Evolutionary conservation across 495 filamentous ascomycete genomes (phyloP), one percentile per base, ranked within the genome.

Genomic region (Venustampulla echinocandica): DNA sequence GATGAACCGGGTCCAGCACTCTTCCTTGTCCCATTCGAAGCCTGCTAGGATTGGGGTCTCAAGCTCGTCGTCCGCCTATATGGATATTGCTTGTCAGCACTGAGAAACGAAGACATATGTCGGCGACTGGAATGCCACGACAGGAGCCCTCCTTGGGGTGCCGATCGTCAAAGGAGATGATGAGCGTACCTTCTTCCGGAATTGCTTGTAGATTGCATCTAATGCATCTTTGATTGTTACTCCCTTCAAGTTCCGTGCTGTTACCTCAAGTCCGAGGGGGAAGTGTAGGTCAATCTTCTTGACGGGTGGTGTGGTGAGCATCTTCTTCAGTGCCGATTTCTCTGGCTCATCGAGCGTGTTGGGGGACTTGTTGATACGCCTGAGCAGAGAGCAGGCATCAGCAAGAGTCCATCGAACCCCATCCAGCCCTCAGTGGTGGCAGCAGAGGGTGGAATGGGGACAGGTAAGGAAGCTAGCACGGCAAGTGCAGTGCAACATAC

Each of bases 201-300:
- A 92, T 54, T 84, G 77, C 71, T 94, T 94, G 75, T 92, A 71
- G 70, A 95, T 95, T 55, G 85, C 89, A 64, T 94, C 87, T 60
- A 94, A 62, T 45, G 87, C 89, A 66, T 95, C 89, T 70, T 93
- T 94, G 71, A 95, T 86, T 30, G 89, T 95, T 52, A 95, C 87
- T 27, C 89, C 89, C 63, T 90, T 90, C 49, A 85, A 64, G 64
- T 95, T 95, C 52, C 89, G 76, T 53, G 88, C 89, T 30, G 85
- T 86, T 57, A 95, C 85, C 53, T 88, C 81, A 6, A 88, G 69
- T n/a, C 89, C 89, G 28, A 90, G 71, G 4, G 84, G 81, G 74
- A 90, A 93, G 63, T 87, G 78, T 10, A 95, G 73, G 69, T 94
- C 87, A 66, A 95, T 85, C 69, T 89, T 90, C 75, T 90, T 94